Conservation (phyloP, 2,329 filamentous ascomycete genomes). For the Simplicillium sp. region DNA sequence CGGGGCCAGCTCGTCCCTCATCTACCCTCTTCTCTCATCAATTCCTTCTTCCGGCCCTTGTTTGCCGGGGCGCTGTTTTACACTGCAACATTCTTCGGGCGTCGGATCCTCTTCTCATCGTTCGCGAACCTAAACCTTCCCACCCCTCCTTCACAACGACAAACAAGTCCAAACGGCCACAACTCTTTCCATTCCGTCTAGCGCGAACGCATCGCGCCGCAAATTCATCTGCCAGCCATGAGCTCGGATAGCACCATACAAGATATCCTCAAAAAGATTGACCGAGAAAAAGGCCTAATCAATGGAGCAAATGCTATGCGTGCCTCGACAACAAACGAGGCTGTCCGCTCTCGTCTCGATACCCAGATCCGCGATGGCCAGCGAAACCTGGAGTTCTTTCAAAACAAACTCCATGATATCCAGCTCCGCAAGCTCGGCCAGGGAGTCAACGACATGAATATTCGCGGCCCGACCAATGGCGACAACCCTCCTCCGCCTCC, state of each 20-base stretch:
- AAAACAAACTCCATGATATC: slow-evolving; percentile 82
- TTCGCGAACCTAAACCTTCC: too few species aligned
- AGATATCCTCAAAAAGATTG: slow-evolving; percentile 93
- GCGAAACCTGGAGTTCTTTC: slow-evolving; percentile 90
- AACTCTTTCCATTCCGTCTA: slow-evolving; percentile 14
- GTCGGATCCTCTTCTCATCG: too few species aligned
- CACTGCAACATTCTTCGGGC: too few species aligned
- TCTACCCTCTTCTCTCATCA: slow-evolving; percentile 3
- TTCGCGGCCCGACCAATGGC: slow-evolving; percentile 30
- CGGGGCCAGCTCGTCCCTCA: slow-evolving; percentile 5
- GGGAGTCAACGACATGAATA: slow-evolving; percentile 55
- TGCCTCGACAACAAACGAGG: slow-evolving; percentile 88
- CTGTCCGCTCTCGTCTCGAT: slow-evolving; percentile 82
- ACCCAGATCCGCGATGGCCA: slow-evolving; percentile 89
- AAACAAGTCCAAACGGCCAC: too few species aligned
- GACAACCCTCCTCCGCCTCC: slow-evolving; percentile 55
- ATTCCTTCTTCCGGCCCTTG: background rate
- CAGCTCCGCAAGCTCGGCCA: slow-evolving; percentile 69
- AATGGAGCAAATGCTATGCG: slow-evolving; percentile 91
- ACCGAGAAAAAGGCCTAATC: slow-evolving; percentile 92
- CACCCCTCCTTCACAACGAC: too few species aligned
- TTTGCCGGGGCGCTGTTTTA: background rate
- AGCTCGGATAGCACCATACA: slow-evolving; percentile 57
- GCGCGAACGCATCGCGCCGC: slow-evolving; percentile 27
- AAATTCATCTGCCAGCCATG: slow-evolving; percentile 37